phyloP scores from a whole-genome alignment of 345 rosid genomes.

The Hevea brasiliensis region DNA sequence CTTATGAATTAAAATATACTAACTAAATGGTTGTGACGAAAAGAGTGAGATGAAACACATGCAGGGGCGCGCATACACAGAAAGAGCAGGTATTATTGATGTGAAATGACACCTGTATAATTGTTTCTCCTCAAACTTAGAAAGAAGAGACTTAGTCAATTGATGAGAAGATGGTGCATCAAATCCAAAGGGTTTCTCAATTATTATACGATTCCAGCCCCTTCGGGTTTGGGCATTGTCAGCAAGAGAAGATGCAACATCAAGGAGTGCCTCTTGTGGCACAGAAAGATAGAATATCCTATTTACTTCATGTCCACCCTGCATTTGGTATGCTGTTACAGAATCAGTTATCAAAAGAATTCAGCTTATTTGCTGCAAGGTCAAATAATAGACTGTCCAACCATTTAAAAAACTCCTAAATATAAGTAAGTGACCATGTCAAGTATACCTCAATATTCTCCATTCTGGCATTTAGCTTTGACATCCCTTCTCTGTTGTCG shows the following conservation, averaged over 20 bases:
- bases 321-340: conserved; percentile 37
- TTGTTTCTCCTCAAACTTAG: conserved; percentile 63
- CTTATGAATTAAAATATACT: not conserved
- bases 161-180: conserved; percentile 50
- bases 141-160: conserved; percentile 59
- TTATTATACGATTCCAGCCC: conserved; percentile 75
- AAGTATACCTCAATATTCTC: conserved; percentile 58
- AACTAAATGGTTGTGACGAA: not conserved
- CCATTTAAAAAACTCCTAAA: not conserved
- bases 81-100: not conserved
- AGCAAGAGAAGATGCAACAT: conserved; percentile 60
- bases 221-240: conserved; percentile 54
- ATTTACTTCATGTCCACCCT: conserved; percentile 59
- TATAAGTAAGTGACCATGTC: not conserved
- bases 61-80: not conserved
- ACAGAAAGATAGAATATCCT: conserved; percentile 74
- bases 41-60: not conserved
- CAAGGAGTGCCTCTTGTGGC: conserved; percentile 80
- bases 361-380: conserved; percentile 11
- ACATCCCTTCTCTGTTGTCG: conserved; percentile 62
- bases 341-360: conserved; percentile 33
- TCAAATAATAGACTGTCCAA: conserved; percentile 9
- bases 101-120: conserved; percentile 55
- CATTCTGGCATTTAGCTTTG: conserved; percentile 59
- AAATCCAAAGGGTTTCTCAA: conserved; percentile 83